A percentile compares a stretch with the other conserved stretches of the same genome.
Evolutionary conservation across 2,329 filamentous ascomycete species (phyloP).

Genomic region (Fulvia fulva): DNA sequence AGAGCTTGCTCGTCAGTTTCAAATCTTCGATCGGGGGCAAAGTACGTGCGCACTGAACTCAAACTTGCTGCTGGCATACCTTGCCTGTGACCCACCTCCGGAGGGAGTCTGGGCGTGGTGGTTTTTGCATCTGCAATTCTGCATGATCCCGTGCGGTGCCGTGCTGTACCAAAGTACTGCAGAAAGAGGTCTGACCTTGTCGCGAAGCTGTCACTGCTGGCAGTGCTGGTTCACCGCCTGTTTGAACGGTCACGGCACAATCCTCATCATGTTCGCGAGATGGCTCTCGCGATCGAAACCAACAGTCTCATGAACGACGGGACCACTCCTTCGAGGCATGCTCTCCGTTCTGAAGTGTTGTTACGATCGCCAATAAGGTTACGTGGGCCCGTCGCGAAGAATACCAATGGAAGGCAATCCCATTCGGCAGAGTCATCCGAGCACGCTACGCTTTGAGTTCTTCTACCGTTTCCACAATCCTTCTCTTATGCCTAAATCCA

Average conservation of each 20-base stretch:
- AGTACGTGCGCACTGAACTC: neutral
- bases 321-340: neutral
- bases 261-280: neutral
- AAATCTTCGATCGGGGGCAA: neutral
- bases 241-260: neutral
- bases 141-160: neutral
- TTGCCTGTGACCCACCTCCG: neutral
- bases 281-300: too few relatives aligned
- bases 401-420: neutral
- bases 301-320: neutral
- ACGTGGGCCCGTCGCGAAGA: conserved; percentile 1
- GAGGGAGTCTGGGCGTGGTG: neutral
- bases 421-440: conserved; percentile 2
- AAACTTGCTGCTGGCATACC: neutral
- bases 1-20: neutral
- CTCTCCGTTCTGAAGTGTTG: too few relatives aligned
- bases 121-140: neutral
- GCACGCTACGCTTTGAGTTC: conserved; percentile 5
- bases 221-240: neutral
- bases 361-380: too few relatives aligned
- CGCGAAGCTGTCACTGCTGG: neutral
- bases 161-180: neutral
- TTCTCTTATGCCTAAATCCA: conserved; percentile 3
- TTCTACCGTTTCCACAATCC: conserved; percentile 3
- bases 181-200: neutral